These are phyloP conservation scores for Beauveria sp. DNA, from an alignment of 2,329 filamentous ascomycete genomes.

Conservation along the genomic window DNA sequence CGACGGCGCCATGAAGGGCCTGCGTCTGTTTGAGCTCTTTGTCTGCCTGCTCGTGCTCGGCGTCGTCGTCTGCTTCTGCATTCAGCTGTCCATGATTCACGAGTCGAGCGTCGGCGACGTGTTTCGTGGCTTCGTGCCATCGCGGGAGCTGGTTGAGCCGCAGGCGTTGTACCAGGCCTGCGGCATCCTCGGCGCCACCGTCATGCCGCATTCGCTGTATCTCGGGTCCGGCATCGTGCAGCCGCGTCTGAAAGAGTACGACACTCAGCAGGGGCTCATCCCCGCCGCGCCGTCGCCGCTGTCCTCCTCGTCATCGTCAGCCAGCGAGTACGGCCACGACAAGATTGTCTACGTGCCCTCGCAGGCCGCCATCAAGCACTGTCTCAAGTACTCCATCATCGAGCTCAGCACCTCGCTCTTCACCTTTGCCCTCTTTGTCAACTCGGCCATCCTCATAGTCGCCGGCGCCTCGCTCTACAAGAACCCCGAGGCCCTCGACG, in stretches of 20 bases:
- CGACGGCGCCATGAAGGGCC: constrained; percentile 48
- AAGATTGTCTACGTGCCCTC: constrained; percentile 63
- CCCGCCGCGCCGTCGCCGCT: constrained; percentile 27
- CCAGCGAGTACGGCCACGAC: constrained; percentile 27
- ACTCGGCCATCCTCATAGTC: constrained; percentile 74
- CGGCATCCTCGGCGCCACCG: constrained; percentile 69
- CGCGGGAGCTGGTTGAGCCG: constrained; percentile 39
- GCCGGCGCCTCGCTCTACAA: constrained; percentile 69
- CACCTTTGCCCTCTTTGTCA: constrained; percentile 78
- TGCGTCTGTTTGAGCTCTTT: constrained; percentile 58
- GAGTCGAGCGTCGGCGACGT: constrained; percentile 50
- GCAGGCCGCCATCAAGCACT: constrained; percentile 63
- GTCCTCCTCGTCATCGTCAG: constrained; percentile 15
- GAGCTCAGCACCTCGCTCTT: constrained; percentile 68
- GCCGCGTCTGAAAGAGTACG: constrained; percentile 56
- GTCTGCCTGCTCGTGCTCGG: constrained; percentile 57
- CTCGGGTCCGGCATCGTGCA: constrained; percentile 64
- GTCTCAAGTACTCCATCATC: constrained; percentile 63
- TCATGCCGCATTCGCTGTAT: constrained; percentile 64
- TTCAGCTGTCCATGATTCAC: constrained; percentile 57
- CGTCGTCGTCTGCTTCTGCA: constrained; percentile 57
- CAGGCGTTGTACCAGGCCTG: constrained; percentile 56
- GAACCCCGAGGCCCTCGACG: constrained; percentile 51
- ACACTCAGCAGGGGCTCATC: constrained; percentile 47
- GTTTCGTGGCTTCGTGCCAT: constrained; percentile 59